phyloP scores from a whole-genome alignment of 257 asterid genomes.

The Fraxinus quadrangulata region DNA sequence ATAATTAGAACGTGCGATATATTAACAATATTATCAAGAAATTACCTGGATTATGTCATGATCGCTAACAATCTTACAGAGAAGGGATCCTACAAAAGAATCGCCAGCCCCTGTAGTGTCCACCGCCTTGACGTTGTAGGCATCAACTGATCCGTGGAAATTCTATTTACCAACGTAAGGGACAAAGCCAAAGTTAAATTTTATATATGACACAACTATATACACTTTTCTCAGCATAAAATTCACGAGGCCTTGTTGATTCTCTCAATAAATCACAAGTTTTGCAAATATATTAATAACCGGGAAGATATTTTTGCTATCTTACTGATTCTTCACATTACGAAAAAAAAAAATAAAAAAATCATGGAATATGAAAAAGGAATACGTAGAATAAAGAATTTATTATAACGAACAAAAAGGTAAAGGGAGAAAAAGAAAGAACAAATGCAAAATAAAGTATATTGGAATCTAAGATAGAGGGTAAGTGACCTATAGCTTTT shows the following conservation, averaged over 20 bases:
- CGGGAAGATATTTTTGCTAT: neutral
- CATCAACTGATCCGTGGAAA: conserved; percentile 42
- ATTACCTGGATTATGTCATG: conserved; percentile 43
- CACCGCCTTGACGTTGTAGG: conserved; percentile 46
- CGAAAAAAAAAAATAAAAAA: neutral
- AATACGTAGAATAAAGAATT: neutral
- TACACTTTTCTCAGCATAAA: too few species aligned
- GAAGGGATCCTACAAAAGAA: conserved; percentile 53
- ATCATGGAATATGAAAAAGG: neutral
- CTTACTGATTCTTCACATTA: neutral
- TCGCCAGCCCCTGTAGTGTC: conserved; percentile 62
- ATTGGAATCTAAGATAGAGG: neutral
- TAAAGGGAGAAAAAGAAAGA: neutral
- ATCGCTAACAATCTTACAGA: conserved; percentile 42
- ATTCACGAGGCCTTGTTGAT: neutral
- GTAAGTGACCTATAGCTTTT: neutral
- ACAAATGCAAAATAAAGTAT: neutral
- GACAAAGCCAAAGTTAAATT: neutral
- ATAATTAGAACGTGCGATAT: neutral
- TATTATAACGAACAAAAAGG: neutral
- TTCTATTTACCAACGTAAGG: conserved; percentile 16
- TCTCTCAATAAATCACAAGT: neutral
- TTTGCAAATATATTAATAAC: neutral
- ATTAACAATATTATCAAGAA: neutral
- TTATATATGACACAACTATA: neutral